These are phyloP conservation scores for Echium plantagineum DNA, from an alignment of 257 asterid species.

Conservation along the genomic window DNA sequence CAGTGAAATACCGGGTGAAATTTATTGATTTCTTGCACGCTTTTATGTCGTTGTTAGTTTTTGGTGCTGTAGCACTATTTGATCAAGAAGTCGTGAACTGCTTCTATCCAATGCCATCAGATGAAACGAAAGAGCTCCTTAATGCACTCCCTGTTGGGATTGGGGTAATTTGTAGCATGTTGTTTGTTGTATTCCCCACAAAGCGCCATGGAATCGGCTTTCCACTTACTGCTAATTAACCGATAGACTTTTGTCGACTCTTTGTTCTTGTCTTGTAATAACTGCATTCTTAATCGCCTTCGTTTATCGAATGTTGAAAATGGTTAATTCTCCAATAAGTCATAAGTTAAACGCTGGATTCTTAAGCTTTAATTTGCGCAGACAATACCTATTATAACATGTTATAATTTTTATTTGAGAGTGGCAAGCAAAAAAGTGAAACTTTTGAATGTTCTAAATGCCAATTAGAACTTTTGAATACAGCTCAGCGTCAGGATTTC, in stretches of 20 bases:
- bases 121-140: constrained; percentile 47
- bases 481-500: too few species aligned
- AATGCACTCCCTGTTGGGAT: constrained; percentile 73
- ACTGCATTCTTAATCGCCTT: too few species aligned
- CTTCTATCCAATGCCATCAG: constrained; percentile 43
- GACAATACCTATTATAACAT: too few species aligned
- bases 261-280: not conserved
- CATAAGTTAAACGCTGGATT: too few species aligned
- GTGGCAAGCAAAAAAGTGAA: too few species aligned
- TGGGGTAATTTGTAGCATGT: constrained; percentile 70
- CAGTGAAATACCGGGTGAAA: constrained; percentile 47
- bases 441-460: too few species aligned
- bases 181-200: constrained; percentile 79
- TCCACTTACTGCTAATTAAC: constrained; percentile 42
- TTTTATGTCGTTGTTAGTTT: constrained; percentile 74
- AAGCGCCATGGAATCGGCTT: constrained; percentile 86
- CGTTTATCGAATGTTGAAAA: too few species aligned
- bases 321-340: too few species aligned
- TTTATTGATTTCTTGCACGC: constrained; percentile 77
- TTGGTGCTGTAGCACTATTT: constrained; percentile 62
- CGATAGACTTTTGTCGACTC: not conserved
- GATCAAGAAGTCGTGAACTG: constrained; percentile 46
- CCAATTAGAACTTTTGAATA: too few species aligned
- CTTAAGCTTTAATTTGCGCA: too few species aligned
- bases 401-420: too few species aligned